phyloP scores from a whole-genome alignment of 75 land plant genomes.

The Larix kaempferi region DNA sequence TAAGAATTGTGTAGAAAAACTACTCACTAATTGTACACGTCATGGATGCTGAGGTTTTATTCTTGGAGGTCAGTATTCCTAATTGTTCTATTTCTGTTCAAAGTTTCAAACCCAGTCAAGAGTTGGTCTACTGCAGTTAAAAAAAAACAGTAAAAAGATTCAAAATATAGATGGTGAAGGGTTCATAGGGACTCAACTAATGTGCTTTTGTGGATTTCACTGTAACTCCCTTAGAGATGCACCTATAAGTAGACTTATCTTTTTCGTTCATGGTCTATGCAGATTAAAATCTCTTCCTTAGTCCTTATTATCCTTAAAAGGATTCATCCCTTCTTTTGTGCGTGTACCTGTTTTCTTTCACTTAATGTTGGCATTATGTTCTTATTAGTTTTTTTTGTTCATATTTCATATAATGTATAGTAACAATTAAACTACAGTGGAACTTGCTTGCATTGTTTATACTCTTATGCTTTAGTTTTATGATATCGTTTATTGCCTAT shows the following conservation, averaged over 20 bases:
- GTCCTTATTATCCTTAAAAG: background rate
- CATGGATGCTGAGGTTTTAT: too few species aligned
- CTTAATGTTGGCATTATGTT: background rate
- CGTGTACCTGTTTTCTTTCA: background rate
- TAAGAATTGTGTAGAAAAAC: too few species aligned
- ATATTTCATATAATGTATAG: background rate
- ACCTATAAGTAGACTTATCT: background rate
- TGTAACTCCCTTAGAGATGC: background rate
- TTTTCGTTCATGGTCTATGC: background rate
- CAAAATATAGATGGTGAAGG: too few species aligned
- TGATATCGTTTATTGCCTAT: background rate
- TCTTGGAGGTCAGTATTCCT: too few species aligned
- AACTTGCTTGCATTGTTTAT: background rate
- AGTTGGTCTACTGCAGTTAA: too few species aligned
- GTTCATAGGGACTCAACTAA: background rate
- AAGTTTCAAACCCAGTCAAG: too few species aligned
- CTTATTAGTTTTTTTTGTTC: background rate
- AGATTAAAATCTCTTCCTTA: background rate
- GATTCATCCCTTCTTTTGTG: background rate
- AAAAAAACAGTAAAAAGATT: too few species aligned
- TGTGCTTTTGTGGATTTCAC: background rate
- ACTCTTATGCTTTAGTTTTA: background rate
- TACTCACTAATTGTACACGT: too few species aligned
- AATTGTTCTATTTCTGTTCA: too few species aligned
- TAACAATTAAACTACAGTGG: background rate